These are phyloP conservation scores for Chytridiales sp. DNA, from an alignment of 371 early-diverging fungal genomes.

Conservation along the genomic window DNA sequence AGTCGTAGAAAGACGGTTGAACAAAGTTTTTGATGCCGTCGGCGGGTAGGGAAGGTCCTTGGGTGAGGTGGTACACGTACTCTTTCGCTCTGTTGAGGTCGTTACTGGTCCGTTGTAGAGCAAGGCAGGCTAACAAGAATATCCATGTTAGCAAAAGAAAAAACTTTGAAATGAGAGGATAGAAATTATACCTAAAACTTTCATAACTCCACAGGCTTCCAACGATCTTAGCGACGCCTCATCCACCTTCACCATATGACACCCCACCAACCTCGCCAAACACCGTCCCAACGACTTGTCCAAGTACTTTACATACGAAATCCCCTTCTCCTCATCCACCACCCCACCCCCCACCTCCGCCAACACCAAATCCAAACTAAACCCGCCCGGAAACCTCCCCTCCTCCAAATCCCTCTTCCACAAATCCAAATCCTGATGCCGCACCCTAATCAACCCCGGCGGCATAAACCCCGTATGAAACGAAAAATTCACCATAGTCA, in stretches of 20 bases:
- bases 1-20: too few species aligned
- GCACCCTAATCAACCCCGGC: constrained; percentile 50
- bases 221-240: constrained; percentile 32
- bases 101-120: constrained; percentile 43
- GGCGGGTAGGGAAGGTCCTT: not conserved
- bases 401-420: constrained; percentile 38
- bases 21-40: constrained; percentile 10
- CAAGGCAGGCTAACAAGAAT: constrained; percentile 33
- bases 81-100: constrained; percentile 35
- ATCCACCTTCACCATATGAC: constrained; percentile 41
- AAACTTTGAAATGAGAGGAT: not conserved
- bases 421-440: constrained; percentile 44
- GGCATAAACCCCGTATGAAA: constrained; percentile 61
- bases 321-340: constrained; percentile 15
- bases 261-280: constrained; percentile 36
- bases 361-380: constrained; percentile 42
- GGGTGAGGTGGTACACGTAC: constrained; percentile 7
- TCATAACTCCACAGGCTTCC: constrained; percentile 32
- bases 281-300: constrained; percentile 35
- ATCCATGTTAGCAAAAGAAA: constrained; percentile 13
- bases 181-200: constrained; percentile 30
- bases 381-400: constrained; percentile 37
- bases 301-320: constrained; percentile 30
- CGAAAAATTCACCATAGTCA: constrained; percentile 49
- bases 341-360: constrained; percentile 16